A percentile compares a stretch with the other conserved stretches of the same genome.
Conservation (phyloP, 108 stramenopile genomes). For the Nitzschia putrida region DNA sequence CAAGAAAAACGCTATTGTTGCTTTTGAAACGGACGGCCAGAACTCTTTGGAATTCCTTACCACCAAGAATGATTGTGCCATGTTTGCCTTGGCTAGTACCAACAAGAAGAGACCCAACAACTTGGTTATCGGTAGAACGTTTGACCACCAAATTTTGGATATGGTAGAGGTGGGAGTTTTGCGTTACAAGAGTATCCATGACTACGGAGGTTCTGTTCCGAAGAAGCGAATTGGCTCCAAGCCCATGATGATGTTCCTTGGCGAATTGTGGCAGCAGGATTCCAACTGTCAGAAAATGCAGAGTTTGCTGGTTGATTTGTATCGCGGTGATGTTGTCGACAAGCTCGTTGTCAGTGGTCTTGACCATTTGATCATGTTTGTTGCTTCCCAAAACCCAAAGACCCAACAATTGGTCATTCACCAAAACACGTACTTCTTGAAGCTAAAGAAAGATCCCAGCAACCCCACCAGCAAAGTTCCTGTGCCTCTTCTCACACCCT, state of each 20-base stretch:
- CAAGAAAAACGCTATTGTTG: slow-evolving; percentile 86
- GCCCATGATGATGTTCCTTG: slow-evolving; percentile 89
- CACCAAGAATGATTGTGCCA: slow-evolving; percentile 93
- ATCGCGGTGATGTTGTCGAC: slow-evolving; percentile 92
- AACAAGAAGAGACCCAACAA: slow-evolving; percentile 99
- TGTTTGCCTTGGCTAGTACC: slow-evolving; percentile 93
- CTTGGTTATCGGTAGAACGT: slow-evolving; percentile 92
- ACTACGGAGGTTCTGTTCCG: slow-evolving; percentile 76
- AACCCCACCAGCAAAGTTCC: slow-evolving; percentile 68
- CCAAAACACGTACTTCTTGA: slow-evolving; percentile 80
- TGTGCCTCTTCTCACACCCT: slow-evolving; percentile 81
- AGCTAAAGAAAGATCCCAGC: slow-evolving; percentile 84
- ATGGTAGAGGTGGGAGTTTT: slow-evolving; percentile 94
- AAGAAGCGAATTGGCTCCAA: slow-evolving; percentile 86
- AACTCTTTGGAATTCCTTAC: slow-evolving; percentile 82
- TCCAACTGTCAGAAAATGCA: slow-evolving; percentile 70
- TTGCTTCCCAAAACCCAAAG: slow-evolving; percentile 53
- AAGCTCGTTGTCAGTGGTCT: slow-evolving; percentile 85
- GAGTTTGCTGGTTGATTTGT: slow-evolving; percentile 94
- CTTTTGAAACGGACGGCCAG: slow-evolving; percentile 82
- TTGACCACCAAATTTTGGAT: slow-evolving; percentile 96
- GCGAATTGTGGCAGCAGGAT: slow-evolving; percentile 88
- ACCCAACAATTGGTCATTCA: slow-evolving; percentile 57
- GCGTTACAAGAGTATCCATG: slow-evolving; percentile 73
- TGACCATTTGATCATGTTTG: slow-evolving; percentile 94